phyloP scores from a whole-genome alignment of 495 filamentous ascomycete genomes.

The Penicillium ucsense region DNA sequence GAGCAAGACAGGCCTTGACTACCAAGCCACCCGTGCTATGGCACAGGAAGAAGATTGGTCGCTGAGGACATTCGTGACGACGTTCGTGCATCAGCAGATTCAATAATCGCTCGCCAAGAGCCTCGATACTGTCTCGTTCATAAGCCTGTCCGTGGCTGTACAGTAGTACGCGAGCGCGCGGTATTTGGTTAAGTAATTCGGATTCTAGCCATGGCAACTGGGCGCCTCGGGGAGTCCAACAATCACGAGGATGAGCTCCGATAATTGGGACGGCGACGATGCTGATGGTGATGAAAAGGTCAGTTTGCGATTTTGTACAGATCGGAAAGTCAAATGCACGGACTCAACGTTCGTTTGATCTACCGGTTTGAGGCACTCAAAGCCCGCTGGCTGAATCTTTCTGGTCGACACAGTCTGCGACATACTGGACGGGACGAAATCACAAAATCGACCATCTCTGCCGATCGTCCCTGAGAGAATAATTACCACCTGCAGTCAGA shows the following conservation, averaged over 20 bases:
- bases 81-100: conserved; percentile 34
- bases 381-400: conserved; percentile 5
- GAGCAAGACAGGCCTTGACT: conserved; percentile 46
- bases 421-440: conserved; percentile 2
- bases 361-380: conserved; percentile 7
- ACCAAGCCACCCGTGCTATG: conserved; percentile 58
- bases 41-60: conserved; percentile 54
- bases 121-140: conserved; percentile 39
- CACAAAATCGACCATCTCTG: background rate
- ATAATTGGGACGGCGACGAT: conserved; percentile 37
- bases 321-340: conserved; percentile 5
- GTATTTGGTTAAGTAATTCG: conserved; percentile 17
- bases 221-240: conserved; percentile 21
- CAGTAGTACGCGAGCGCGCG: conserved; percentile 42
- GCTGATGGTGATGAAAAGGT: conserved; percentile 11
- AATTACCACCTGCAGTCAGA: background rate
- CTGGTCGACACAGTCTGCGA: conserved; percentile 2
- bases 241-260: conserved; percentile 28
- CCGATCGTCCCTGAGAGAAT: background rate
- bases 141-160: conserved; percentile 43
- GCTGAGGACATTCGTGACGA: conserved; percentile 13
- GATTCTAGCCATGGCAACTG: conserved; percentile 18
- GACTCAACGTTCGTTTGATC: conserved; percentile 31
- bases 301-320: background rate
- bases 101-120: conserved; percentile 40